These are phyloP conservation scores for Ceratopteris richardii DNA, from an alignment of 75 land plant species.

Conservation along the genomic window DNA sequence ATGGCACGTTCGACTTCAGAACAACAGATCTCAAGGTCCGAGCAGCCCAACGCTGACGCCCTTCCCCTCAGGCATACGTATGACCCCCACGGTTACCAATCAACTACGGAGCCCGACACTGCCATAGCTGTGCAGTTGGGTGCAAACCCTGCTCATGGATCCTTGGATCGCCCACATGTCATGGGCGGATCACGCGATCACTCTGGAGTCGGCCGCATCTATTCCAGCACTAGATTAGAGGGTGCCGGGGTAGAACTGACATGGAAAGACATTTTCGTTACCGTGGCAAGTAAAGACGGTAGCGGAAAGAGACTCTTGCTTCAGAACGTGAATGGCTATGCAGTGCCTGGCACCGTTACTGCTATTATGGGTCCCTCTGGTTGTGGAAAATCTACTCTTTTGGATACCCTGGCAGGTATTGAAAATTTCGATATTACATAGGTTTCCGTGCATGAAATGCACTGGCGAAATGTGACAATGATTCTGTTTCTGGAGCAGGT, in stretches of 20 bases:
- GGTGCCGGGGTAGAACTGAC: constrained; percentile 6
- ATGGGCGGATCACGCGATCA: no score
- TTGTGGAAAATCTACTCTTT: constrained; percentile 30
- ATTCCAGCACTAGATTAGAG: no score
- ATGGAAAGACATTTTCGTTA: constrained; percentile 25
- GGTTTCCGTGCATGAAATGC: neutral
- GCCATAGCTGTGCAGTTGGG: no score
- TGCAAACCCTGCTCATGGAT: no score
- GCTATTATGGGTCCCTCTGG: constrained; percentile 42
- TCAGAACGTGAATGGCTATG: constrained; percentile 25
- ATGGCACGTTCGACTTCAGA: no score
- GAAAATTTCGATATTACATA: neutral
- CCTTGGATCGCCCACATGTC: no score
- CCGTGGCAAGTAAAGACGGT: constrained; percentile 4
- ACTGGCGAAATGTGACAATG: neutral
- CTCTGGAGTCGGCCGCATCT: no score
- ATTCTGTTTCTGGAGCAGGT: constrained; percentile 16
- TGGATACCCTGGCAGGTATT: constrained; percentile 11
- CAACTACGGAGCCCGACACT: no score
- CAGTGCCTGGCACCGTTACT: constrained; percentile 23
- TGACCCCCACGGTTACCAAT: no score
- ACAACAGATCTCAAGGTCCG: no score
- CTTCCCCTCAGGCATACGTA: no score
- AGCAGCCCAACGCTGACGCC: no score
- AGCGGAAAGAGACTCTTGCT: constrained; percentile 7